A percentile compares a stretch with the other conserved stretches of the same genome.
These are phyloP conservation scores for Helminthosporium solani DNA, from an alignment of 2,329 filamentous ascomycete species.

Conservation along the genomic window DNA sequence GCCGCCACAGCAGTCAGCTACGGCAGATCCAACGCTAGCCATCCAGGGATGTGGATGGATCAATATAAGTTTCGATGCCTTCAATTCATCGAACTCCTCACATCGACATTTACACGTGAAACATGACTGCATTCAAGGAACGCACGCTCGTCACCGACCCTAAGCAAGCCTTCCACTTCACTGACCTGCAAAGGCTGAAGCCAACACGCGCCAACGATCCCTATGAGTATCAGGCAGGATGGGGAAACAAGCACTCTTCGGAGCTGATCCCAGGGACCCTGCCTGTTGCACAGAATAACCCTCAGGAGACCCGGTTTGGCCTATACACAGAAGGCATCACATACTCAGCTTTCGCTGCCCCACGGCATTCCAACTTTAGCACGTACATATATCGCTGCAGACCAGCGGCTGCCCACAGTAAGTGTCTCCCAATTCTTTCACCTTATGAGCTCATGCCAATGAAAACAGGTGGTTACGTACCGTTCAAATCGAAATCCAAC, in stretches of 20 bases:
- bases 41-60: constrained; percentile 19
- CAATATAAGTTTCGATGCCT: constrained; percentile 30
- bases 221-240: constrained; percentile 42
- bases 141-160: constrained; percentile 39
- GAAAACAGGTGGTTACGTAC: constrained; percentile 27
- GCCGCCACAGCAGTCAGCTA: constrained; percentile 29
- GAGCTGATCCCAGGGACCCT: constrained; percentile 48
- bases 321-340: constrained; percentile 51
- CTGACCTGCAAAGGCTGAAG: constrained; percentile 41
- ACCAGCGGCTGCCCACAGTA: constrained; percentile 47
- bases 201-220: constrained; percentile 42
- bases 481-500: constrained; percentile 33
- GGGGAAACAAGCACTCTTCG: constrained; percentile 42
- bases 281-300: constrained; percentile 46
- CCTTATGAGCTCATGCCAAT: constrained; percentile 4
- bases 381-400: constrained; percentile 49
- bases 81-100: constrained; percentile 7
- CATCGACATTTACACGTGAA: constrained; percentile 11
- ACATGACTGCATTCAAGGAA: constrained; percentile 38
- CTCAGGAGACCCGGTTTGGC: constrained; percentile 46
- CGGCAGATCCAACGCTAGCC: constrained; percentile 31
- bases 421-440: constrained; percentile 1
- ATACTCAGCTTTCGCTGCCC: constrained; percentile 47
- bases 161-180: constrained; percentile 42
- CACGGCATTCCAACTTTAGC: constrained; percentile 45